These are phyloP conservation scores for Leishmania tropica DNA, from an alignment of 208 protist genomes.

Conservation along the genomic window DNA sequence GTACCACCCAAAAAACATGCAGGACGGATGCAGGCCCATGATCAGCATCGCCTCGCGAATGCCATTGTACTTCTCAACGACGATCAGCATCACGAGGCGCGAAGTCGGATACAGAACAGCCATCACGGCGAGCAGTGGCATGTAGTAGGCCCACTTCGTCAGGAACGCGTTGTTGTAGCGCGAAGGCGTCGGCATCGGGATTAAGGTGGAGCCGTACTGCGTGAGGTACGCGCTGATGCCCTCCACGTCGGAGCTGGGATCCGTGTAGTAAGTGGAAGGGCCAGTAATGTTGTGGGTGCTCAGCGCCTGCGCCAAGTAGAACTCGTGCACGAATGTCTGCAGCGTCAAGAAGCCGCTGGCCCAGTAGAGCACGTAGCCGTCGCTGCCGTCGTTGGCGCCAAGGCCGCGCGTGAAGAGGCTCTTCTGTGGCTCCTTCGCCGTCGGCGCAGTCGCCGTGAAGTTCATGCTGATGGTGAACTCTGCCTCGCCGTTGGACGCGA, in stretches of 20 bases:
- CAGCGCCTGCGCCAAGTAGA: constrained; percentile 44
- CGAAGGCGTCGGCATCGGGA: constrained; percentile 64
- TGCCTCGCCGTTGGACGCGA: constrained; percentile 13
- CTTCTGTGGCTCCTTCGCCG: constrained; percentile 36
- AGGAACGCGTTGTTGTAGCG: constrained; percentile 60
- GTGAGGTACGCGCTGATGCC: constrained; percentile 48
- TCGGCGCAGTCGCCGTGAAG: constrained; percentile 78
- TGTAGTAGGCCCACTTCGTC: constrained; percentile 59
- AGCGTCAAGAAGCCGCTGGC: constrained; percentile 84
- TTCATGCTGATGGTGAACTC: constrained; percentile 90
- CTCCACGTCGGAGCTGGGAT: constrained; percentile 15
- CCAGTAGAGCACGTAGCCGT: constrained; percentile 68
- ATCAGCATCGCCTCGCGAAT: constrained; percentile 90
- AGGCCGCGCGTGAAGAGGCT: constrained; percentile 47
- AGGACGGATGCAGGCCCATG: constrained; percentile 83
- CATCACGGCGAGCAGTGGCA: constrained; percentile 78
- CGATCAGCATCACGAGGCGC: constrained; percentile 64
- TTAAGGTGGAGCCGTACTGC: constrained; percentile 35
- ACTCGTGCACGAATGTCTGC: constrained; percentile 71
- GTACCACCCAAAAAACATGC: constrained; percentile 78
- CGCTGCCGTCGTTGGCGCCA: constrained; percentile 28
- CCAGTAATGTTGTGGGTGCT: constrained; percentile 1
- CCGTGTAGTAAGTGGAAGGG: constrained; percentile 14
- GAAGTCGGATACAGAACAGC: constrained; percentile 76
- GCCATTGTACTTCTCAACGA: constrained; percentile 77